Conservation (phyloP, 2,329 filamentous ascomycete species). For the Scedosporium aurantiacum region DNA sequence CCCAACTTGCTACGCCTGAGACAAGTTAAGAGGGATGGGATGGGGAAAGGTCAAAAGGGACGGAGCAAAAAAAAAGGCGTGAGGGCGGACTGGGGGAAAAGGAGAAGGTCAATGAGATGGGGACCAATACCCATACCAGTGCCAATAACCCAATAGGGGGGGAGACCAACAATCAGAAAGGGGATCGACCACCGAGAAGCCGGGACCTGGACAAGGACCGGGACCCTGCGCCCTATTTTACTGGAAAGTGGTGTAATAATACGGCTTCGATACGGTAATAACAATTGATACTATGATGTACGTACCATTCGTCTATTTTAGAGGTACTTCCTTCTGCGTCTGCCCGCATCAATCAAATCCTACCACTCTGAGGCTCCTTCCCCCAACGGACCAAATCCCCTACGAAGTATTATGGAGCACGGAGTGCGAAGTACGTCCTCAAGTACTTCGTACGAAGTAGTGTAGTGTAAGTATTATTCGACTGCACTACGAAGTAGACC, state of each 20-base stretch:
- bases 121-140: not conserved
- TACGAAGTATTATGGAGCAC: too few species aligned
- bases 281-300: too few species aligned
- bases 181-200: constrained; percentile 3
- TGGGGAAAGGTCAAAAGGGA: not conserved
- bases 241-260: not conserved
- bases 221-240: not conserved
- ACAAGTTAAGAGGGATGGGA: not conserved
- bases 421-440: not conserved
- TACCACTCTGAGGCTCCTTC: too few species aligned
- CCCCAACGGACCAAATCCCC: too few species aligned
- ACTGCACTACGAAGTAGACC: not conserved
- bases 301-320: too few species aligned
- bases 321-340: too few species aligned
- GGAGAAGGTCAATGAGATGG: not conserved
- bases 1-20: not conserved
- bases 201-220: constrained; percentile 1
- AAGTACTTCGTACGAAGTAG: not conserved
- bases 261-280: not conserved
- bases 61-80: not conserved
- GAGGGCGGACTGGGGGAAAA: not conserved
- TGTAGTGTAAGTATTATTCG: not conserved
- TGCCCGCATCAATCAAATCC: too few species aligned
- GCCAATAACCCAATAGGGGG: not conserved
- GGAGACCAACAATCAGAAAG: constrained; percentile 2